A percentile compares a stretch with the other conserved stretches of the same genome.
phyloP scores from a whole-genome alignment of 202 grass and related monocot species.

The Carex arenaria region DNA sequence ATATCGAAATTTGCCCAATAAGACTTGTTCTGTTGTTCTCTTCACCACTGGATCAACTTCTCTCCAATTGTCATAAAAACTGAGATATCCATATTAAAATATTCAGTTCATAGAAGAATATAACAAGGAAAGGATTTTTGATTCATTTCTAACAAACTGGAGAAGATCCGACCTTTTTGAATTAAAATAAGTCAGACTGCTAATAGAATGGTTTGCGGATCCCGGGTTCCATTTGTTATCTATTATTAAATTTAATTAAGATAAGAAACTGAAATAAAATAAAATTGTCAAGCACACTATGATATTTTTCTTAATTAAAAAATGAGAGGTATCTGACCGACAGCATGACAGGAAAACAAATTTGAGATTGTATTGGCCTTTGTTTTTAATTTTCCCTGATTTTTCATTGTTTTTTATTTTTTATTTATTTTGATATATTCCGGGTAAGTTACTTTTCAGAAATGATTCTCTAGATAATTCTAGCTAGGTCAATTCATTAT shows the following conservation, averaged over 20 bases:
- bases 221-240: neutral
- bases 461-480: neutral
- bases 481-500: neutral
- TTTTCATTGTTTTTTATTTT: neutral
- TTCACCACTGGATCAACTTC: neutral
- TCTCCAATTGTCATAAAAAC: neutral
- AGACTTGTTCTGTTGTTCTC: conserved; percentile 1
- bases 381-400: neutral
- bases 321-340: neutral
- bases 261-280: neutral
- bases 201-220: conserved; percentile 3
- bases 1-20: neutral
- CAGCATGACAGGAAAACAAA: neutral
- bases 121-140: neutral
- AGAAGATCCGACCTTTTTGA: neutral
- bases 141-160: neutral
- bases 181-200: neutral
- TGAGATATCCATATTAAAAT: neutral
- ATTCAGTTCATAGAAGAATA: neutral
- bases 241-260: neutral
- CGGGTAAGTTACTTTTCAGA: neutral
- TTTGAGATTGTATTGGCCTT: neutral
- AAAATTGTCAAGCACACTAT: neutral
- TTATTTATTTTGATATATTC: neutral
- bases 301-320: neutral